These are phyloP conservation scores for Hordeum vulgare DNA, from an alignment of 176 grass and related monocot species.

Conservation along the genomic window DNA sequence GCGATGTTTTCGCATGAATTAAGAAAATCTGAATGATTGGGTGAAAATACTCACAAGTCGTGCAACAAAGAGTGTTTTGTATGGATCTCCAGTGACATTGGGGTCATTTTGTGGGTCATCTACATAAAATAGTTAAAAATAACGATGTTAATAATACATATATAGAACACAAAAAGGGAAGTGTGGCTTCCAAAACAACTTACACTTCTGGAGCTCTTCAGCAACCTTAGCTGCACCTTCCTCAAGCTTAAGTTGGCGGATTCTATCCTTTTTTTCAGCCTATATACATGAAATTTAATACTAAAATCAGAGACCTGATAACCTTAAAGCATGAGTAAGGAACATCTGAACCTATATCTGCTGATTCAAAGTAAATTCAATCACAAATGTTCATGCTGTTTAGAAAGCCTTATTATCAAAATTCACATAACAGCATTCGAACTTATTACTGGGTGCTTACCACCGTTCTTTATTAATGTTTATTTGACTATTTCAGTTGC, in stretches of 20 bases:
- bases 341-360: not conserved
- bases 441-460: not conserved
- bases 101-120: conserved; percentile 68
- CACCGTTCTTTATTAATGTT: not conserved
- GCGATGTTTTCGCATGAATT: not conserved
- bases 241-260: conserved; percentile 48
- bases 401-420: not conserved
- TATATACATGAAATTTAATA: conserved; percentile 10
- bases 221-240: conserved; percentile 66
- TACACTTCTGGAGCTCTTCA: conserved; percentile 73
- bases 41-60: conserved; percentile 52
- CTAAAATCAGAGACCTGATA: not conserved
- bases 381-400: not conserved
- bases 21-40: not conserved
- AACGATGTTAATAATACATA: not conserved
- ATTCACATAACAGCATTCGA: not conserved
- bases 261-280: conserved; percentile 73
- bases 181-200: conserved; percentile 1
- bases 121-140: conserved; percentile 8
- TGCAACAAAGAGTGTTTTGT: conserved; percentile 74
- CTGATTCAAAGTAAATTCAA: not conserved
- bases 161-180: not conserved
- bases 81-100: conserved; percentile 66
- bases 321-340: not conserved
- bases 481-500: not conserved